These are phyloP conservation scores for Penicillium verhagenii DNA, from an alignment of 495 filamentous ascomycete species.

Conservation along the genomic window DNA sequence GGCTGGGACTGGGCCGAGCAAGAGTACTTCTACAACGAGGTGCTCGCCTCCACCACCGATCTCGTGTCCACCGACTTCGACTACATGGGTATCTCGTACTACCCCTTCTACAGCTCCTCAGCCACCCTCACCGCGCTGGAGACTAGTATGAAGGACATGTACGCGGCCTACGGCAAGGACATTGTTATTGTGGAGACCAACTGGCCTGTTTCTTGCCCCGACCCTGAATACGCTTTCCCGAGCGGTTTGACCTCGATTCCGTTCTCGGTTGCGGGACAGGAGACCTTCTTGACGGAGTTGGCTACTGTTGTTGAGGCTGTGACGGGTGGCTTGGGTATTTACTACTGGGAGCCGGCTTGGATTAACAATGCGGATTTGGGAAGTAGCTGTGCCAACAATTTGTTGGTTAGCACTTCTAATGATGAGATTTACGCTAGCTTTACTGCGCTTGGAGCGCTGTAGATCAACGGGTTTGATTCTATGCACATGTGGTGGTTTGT, in stretches of 20 bases:
- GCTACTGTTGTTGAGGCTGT: slow-evolving; percentile 52
- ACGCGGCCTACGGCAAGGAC: slow-evolving; percentile 56
- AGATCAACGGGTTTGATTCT: too few relatives aligned
- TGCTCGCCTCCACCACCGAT: slow-evolving; percentile 47
- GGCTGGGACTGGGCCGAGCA: slow-evolving; percentile 68
- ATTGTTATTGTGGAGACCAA: slow-evolving; percentile 65
- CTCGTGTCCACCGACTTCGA: slow-evolving; percentile 59
- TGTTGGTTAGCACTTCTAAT: slow-evolving; percentile 39
- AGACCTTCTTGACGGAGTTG: slow-evolving; percentile 53
- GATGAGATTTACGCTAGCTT: slow-evolving; percentile 35
- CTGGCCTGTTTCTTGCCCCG: slow-evolving; percentile 62
- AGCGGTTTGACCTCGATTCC: slow-evolving; percentile 56
- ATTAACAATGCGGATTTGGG: slow-evolving; percentile 61
- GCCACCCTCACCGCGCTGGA: slow-evolving; percentile 58
- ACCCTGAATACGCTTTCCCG: slow-evolving; percentile 55
- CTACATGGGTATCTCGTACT: slow-evolving; percentile 68
- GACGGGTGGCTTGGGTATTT: slow-evolving; percentile 52
- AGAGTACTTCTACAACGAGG: slow-evolving; percentile 59
- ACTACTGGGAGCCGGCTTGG: slow-evolving; percentile 75
- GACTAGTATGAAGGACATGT: slow-evolving; percentile 56
- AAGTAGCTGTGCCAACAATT: slow-evolving; percentile 49
- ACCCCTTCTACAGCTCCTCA: slow-evolving; percentile 60
- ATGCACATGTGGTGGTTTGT: too few relatives aligned
- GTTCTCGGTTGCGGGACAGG: slow-evolving; percentile 60
- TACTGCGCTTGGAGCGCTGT: slow-evolving; percentile 30